Percentiles rank a stretch among this genome's conserved stretches.
Evolutionary conservation across 1,284 basidiomycete species (phyloP).

Genomic region (Malassezia restricta): DNA sequence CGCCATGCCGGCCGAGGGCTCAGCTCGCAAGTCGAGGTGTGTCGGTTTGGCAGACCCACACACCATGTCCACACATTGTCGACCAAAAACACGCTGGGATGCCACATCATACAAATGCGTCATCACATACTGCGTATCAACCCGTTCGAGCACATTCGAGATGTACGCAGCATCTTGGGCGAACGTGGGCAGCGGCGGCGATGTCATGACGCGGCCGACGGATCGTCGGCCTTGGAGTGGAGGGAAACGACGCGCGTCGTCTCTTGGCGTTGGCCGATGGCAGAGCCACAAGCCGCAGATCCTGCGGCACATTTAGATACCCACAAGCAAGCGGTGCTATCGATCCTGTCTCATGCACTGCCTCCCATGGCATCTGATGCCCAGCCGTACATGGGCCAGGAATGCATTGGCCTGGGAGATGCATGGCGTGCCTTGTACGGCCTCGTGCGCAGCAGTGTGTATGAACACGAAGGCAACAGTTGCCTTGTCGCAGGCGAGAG

Average conservation of each 20-base stretch:
- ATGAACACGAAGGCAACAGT: conserved; percentile 33
- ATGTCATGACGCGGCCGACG: neutral
- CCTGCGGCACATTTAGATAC: neutral
- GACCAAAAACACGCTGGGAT: neutral
- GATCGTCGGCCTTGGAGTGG: neutral
- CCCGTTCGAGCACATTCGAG: neutral
- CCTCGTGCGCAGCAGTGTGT: conserved; percentile 23
- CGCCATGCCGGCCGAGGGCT: neutral
- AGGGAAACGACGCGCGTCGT: neutral
- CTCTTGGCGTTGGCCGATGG: neutral
- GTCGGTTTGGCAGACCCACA: neutral
- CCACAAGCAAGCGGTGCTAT: neutral
- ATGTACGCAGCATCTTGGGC: neutral
- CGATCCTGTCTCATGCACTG: conserved; percentile 1
- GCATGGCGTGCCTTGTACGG: conserved; percentile 24
- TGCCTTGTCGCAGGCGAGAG: conserved; percentile 31
- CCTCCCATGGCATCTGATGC: conserved; percentile 4
- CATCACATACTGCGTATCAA: neutral
- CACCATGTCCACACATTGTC: neutral
- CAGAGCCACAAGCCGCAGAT: neutral
- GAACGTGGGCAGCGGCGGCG: neutral
- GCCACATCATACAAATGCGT: neutral
- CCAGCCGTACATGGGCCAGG: conserved; percentile 13
- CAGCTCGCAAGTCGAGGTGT: neutral
- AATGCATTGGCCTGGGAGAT: conserved; percentile 27